Evolutionary conservation across 73 alveolate genomes (phyloP), one percentile per base, ranked within the genome.

Genomic region (Paraurostyla sp.): DNA sequence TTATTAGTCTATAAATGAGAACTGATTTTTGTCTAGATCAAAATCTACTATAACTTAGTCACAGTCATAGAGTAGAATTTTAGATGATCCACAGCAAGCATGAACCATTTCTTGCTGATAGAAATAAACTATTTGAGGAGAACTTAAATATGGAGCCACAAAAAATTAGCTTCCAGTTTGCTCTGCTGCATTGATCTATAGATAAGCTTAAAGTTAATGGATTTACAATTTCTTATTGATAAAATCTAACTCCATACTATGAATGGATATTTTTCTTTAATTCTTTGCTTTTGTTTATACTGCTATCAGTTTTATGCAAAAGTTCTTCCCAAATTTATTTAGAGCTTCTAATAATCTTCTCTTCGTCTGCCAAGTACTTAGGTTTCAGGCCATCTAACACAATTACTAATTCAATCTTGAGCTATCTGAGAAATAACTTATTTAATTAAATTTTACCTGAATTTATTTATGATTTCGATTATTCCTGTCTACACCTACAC

Each of bases 1-100:
- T 18, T 43, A 38, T 78, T 36, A 51, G 49, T 78, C 89, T 18
- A 78, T 50, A 40, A 33, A 78, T 9, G 63, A 40, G 29, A 78
- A 78, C 32, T 23, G 11, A 3, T 52, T 52, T 45, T 50, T 78
- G 20, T 54, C 42, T 11, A 78, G 29, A 36, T 78, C 89, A 35
- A 78, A 78, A 60, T 78, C 89, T 9, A 78, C 89, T 6, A 78
- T 78, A 15, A 78, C 60, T 36, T 78, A 43, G 50, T 54, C 89
- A 32, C 62, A 49, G 36, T 50, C 78, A 51, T 78, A 78, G 6
- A 78, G 30, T 3, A 78, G 49, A 0, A 78, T 23, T 78, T 78
- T 50, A 1, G 89, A 29, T 0, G 89, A 52, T 35, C 89, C 89
- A 16, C 80, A 23, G 42, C 76, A 49, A 7, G 78, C 78, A 51